A percentile compares a stretch with the other conserved stretches of the same genome.
Evolutionary conservation across 2,329 filamentous ascomycete genomes (phyloP).

Genomic region (Calonectria fujianensis): DNA sequence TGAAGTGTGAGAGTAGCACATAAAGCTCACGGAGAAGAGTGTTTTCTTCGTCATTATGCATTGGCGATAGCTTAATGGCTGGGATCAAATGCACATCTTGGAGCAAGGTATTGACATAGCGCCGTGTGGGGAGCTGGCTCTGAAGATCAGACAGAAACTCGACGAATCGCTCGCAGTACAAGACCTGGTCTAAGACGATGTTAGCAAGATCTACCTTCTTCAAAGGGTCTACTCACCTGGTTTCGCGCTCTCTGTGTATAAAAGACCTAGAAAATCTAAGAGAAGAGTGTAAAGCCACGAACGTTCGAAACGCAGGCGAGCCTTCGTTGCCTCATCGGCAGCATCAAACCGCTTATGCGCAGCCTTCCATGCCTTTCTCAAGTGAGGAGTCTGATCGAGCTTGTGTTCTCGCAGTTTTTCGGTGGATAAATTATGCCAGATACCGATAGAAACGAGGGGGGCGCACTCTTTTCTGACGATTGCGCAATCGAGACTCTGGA

Average conservation of each 20-base stretch:
- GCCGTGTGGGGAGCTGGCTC: slow-evolving; percentile 93
- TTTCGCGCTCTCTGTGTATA: slow-evolving; percentile 76
- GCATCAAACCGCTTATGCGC: slow-evolving; percentile 90
- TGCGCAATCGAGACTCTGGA: slow-evolving; percentile 92
- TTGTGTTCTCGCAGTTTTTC: slow-evolving; percentile 83
- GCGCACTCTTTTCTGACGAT: slow-evolving; percentile 97
- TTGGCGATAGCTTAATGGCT: slow-evolving; percentile 84
- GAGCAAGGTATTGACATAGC: slow-evolving; percentile 93
- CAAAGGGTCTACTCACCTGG: slow-evolving; percentile 61
- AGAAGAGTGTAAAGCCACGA: slow-evolving; percentile 94
- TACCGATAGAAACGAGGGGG: slow-evolving; percentile 92
- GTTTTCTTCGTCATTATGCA: slow-evolving; percentile 85
- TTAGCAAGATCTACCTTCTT: slow-evolving; percentile 42
- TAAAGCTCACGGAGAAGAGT: slow-evolving; percentile 87
- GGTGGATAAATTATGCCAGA: slow-evolving; percentile 94
- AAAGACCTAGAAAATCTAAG: slow-evolving; percentile 85
- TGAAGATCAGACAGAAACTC: slow-evolving; percentile 93
- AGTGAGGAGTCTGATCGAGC: slow-evolving; percentile 82
- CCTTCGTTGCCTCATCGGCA: slow-evolving; percentile 86
- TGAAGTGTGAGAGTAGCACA: slow-evolving; percentile 88
- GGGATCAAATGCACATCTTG: slow-evolving; percentile 90
- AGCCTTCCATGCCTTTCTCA: slow-evolving; percentile 94
- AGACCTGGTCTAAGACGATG: slow-evolving; percentile 73
- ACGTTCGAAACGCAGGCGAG: slow-evolving; percentile 90
- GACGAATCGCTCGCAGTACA: slow-evolving; percentile 94